Base-by-base conservation (phyloP, 2,329 filamentous ascomycete genomes). In the Sclerotinia subarctica region DNA sequence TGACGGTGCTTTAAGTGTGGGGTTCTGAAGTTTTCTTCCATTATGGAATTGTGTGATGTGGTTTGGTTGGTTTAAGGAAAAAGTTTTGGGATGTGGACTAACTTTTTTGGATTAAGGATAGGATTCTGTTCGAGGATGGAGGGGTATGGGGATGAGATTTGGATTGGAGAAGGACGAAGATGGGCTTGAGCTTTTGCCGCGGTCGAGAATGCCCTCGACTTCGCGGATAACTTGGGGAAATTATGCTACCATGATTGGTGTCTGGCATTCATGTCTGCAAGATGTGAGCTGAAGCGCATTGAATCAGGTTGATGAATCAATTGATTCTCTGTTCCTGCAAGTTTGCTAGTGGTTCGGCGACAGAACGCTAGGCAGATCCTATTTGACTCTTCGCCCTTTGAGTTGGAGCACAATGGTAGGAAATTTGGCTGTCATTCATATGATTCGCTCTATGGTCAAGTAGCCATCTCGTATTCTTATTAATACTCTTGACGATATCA, bases 1-100 rank as follows among this genome's bases (percentile, higher is more conserved):
- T 69, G 71, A 74, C 74, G 72, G 68, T 76, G 74, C 74, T 76
- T 75, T 75, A 64, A 75, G 72, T 69, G 49, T 70, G 74, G 74
- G 74, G 70, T 74, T 73, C 72, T 73, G 72, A 73, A 62, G 56
- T 51, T 67, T 42, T 66, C 26, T 60, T 66, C 38, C 49, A 19
- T 44, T 29, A 44, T 26, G 52, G 26, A 26, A 26, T 47, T 2
- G 19, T 49, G 63, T 65, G 64, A 29, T 21, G 26, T 66, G 52
- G 57, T 60, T 47, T 60, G 26, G 42, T 42, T 17, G 38, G 38
- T 17, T 42, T 6, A 29, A 32, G 42, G 19, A 32, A 32, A 10
- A 1, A 17, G 8, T 59, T 17, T 10, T 21, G 42, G 17, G 11
- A 47, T 47, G n/a, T 5, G 7, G 26, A 44, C 57, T 60, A 47